These are phyloP conservation scores for Pseudognaphalium luteoalbum DNA, from an alignment of 129 eudicot genomes.

Conservation along the genomic window DNA sequence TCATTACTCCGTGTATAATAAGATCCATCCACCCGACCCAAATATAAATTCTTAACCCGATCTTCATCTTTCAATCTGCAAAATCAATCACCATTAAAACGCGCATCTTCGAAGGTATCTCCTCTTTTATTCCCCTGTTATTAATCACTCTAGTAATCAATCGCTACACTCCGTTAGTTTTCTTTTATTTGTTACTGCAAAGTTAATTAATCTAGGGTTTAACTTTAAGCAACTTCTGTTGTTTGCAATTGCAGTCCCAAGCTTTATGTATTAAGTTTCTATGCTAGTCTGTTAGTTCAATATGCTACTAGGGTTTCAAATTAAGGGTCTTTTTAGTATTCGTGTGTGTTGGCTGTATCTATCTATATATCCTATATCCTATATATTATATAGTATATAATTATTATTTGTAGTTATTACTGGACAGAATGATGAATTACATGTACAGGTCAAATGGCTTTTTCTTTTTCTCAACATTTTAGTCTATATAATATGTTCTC, in stretches of 20 bases:
- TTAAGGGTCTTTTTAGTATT: neutral
- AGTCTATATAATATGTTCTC: too few relatives aligned
- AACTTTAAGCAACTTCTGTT: neutral
- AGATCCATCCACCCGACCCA: slow-evolving; percentile 10
- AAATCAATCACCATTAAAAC: slow-evolving; percentile 7
- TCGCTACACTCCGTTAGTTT: slow-evolving; percentile 15
- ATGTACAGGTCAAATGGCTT: too few relatives aligned
- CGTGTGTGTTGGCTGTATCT: too few relatives aligned
- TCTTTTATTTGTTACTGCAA: neutral
- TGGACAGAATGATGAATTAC: neutral
- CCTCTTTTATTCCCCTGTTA: neutral
- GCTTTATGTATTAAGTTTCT: neutral
- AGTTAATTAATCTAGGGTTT: slow-evolving; percentile 22
- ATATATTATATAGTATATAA: neutral
- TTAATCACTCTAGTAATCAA: neutral
- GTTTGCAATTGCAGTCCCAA: neutral
- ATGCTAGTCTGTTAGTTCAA: slow-evolving; percentile 6
- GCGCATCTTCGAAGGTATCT: slow-evolving; percentile 23
- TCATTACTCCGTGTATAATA: too few relatives aligned
- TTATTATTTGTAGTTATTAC: too few relatives aligned
- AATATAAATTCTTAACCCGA: slow-evolving; percentile 9
- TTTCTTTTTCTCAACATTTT: too few relatives aligned
- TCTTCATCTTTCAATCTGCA: slow-evolving; percentile 25
- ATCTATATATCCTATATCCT: too few relatives aligned
- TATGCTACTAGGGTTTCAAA: slow-evolving; percentile 14